These are phyloP conservation scores for Hypsizygus ulmarius DNA, from an alignment of 1,284 basidiomycete genomes.

Conservation along the genomic window DNA sequence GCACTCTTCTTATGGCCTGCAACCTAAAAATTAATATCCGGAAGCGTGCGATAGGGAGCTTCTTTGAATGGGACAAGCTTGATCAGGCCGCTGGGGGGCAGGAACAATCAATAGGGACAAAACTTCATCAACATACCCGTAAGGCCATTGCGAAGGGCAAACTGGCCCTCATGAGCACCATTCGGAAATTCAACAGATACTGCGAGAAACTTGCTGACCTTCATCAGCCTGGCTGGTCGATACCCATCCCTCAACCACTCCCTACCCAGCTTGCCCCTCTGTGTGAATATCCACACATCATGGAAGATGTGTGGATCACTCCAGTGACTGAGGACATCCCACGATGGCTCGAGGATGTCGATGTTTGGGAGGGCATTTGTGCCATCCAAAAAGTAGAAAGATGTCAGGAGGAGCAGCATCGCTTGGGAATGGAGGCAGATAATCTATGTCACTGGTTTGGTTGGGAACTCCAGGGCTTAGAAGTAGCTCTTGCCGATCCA, in stretches of 20 bases:
- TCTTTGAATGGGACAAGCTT: slow-evolving; percentile 30
- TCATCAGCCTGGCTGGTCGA: slow-evolving; percentile 22
- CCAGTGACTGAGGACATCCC: slow-evolving; percentile 20
- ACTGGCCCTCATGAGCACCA: slow-evolving; percentile 30
- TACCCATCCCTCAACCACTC: slow-evolving; percentile 33
- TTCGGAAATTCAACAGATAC: slow-evolving; percentile 36
- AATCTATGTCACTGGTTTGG: slow-evolving; percentile 23
- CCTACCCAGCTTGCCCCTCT: slow-evolving; percentile 28
- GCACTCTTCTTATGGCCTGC: slow-evolving; percentile 13
- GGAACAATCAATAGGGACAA: slow-evolving; percentile 32
- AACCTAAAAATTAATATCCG: slow-evolving; percentile 20
- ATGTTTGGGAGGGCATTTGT: slow-evolving; percentile 12
- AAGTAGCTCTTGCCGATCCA: slow-evolving; percentile 12
- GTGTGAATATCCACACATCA: slow-evolving; percentile 26
- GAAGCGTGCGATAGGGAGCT: slow-evolving; percentile 16
- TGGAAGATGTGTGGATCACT: slow-evolving; percentile 41
- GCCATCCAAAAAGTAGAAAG: slow-evolving; percentile 5
- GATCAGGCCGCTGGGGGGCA: slow-evolving; percentile 32
- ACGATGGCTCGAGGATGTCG: slow-evolving; percentile 33
- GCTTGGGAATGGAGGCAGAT: slow-evolving; percentile 8
- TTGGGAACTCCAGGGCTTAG: slow-evolving; percentile 20
- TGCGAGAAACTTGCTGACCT: slow-evolving; percentile 27
- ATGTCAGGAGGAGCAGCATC: slow-evolving; percentile 6
- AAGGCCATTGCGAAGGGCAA: slow-evolving; percentile 32
- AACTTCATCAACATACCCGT: slow-evolving; percentile 35